phyloP scores from a whole-genome alignment of 2,329 filamentous ascomycete species.

The Ascomycota sp. region DNA sequence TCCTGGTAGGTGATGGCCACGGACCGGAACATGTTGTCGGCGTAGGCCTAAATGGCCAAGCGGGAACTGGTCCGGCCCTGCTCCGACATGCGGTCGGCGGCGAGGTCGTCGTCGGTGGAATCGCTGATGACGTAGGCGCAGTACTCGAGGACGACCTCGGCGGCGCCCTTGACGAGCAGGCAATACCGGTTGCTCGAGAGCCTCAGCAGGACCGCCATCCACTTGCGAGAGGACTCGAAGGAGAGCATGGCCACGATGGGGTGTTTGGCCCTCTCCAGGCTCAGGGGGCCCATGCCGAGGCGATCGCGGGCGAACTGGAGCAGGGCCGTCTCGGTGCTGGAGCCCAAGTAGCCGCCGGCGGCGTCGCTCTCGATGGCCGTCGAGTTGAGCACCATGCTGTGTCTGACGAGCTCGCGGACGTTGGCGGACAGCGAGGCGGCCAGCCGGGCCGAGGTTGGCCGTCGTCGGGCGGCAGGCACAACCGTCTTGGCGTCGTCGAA shows the following conservation, averaged over 20 bases:
- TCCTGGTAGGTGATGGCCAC: conserved; percentile 59
- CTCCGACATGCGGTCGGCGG: conserved; percentile 10
- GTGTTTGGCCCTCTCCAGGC: conserved; percentile 24
- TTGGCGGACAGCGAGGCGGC: conserved; percentile 12
- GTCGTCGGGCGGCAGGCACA: conserved; percentile 5
- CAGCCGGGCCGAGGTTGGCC: conserved; percentile 10
- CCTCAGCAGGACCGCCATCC: conserved; percentile 33
- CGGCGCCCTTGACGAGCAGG: conserved; percentile 35
- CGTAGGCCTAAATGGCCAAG: conserved; percentile 28
- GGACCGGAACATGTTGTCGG: conserved; percentile 49
- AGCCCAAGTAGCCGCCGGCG: conserved; percentile 24
- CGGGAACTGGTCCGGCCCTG: conserved; percentile 12
- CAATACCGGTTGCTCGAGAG: conserved; percentile 24
- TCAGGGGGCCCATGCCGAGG: conserved; percentile 22
- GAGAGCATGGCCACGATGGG: conserved; percentile 27
- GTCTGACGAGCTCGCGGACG: conserved; percentile 16
- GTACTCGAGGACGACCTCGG: conserved; percentile 30
- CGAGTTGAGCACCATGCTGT: conserved; percentile 24
- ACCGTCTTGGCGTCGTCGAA: conserved; percentile 16
- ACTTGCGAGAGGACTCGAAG: conserved; percentile 33
- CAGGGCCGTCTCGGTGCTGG: conserved; percentile 33
- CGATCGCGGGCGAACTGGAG: conserved; percentile 28
- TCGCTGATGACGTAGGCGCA: conserved; percentile 23
- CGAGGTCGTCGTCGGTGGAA: conserved; percentile 15
- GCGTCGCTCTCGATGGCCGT: conserved; percentile 31